These are phyloP conservation scores for Eragrostis nindensis DNA, from an alignment of 176 grass and related monocot species.

Conservation along the genomic window DNA sequence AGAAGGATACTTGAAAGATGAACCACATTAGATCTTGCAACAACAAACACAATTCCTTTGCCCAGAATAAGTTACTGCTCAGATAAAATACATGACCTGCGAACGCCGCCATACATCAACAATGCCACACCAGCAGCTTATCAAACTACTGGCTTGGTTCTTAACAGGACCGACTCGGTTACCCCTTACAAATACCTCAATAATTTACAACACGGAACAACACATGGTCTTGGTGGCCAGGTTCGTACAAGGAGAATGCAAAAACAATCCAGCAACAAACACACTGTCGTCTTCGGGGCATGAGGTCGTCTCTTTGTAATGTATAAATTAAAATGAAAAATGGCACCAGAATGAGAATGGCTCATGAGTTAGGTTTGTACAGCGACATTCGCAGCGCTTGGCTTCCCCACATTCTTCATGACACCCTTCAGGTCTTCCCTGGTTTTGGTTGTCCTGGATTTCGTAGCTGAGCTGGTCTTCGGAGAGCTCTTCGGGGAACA, in stretches of 20 bases:
- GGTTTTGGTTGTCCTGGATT: conserved; percentile 50
- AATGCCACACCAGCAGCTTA: conserved; percentile 42
- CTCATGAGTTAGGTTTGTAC: conserved; percentile 63
- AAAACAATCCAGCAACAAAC: conserved; percentile 50
- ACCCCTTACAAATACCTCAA: conserved; percentile 45
- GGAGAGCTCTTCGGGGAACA: conserved; percentile 56
- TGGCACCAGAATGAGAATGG: conserved; percentile 25
- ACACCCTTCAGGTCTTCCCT: conserved; percentile 44
- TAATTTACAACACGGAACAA: conserved; percentile 47
- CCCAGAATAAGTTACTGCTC: conserved; percentile 43
- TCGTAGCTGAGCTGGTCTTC: conserved; percentile 40
- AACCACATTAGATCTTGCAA: not conserved
- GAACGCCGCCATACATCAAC: conserved; percentile 30
- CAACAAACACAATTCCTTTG: conserved; percentile 14
- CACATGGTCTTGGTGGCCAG: conserved; percentile 25
- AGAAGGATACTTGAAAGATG: not conserved
- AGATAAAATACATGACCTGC: conserved; percentile 43
- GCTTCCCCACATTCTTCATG: conserved; percentile 40
- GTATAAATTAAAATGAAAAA: conserved; percentile 57
- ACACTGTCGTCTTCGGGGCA: conserved; percentile 35
- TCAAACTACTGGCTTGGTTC: conserved; percentile 37
- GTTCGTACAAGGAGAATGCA: conserved; percentile 51
- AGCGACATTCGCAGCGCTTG: conserved; percentile 41
- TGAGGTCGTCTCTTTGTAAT: conserved; percentile 35
- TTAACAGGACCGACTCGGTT: conserved; percentile 35